Conservation (phyloP, 2,329 filamentous ascomycete genomes). For the Lecanosticta acicola region DNA sequence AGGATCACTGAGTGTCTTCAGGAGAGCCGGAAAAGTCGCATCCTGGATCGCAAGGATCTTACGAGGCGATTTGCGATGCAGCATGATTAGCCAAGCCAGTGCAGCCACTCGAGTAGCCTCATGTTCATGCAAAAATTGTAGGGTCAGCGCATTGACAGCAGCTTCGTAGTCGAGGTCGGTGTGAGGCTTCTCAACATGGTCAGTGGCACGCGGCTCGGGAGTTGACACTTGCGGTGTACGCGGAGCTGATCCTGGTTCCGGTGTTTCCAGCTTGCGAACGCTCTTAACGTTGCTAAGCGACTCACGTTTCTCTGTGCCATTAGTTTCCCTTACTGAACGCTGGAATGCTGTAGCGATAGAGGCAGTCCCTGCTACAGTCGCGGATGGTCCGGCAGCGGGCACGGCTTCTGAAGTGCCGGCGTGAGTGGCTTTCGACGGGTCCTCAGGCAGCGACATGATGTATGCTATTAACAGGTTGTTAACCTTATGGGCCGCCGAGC, state of each 20-base stretch:
- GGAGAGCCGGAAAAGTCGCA: conserved; percentile 88
- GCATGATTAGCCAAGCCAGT: conserved; percentile 93
- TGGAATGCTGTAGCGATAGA: conserved; percentile 4
- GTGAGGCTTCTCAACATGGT: conserved; percentile 13
- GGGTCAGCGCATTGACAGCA: conserved; percentile 84
- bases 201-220: conserved; percentile 22
- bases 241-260: conserved; percentile 19
- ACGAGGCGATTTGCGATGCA: conserved; percentile 87
- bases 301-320: conserved; percentile 19
- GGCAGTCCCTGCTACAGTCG: too few species aligned
- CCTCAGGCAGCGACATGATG: conserved; percentile 80
- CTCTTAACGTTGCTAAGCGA: conserved; percentile 11
- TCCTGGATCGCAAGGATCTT: conserved; percentile 90
- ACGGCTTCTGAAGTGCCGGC: conserved; percentile 8
- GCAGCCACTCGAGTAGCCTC: conserved; percentile 92
- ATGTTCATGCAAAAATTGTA: conserved; percentile 93
- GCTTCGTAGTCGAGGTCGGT: conserved; percentile 87
- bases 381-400: neutral
- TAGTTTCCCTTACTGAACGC: conserved; percentile 8
- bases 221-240: conserved; percentile 25
- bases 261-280: conserved; percentile 20
- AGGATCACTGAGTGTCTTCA: conserved; percentile 94
- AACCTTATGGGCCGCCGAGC: conserved; percentile 79
- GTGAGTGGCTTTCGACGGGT: conserved; percentile 35
- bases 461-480: conserved; percentile 91